These are phyloP conservation scores for Schizosaccharomyces osmophilus DNA, from an alignment of 805 yeast genomes.

Conservation along the genomic window DNA sequence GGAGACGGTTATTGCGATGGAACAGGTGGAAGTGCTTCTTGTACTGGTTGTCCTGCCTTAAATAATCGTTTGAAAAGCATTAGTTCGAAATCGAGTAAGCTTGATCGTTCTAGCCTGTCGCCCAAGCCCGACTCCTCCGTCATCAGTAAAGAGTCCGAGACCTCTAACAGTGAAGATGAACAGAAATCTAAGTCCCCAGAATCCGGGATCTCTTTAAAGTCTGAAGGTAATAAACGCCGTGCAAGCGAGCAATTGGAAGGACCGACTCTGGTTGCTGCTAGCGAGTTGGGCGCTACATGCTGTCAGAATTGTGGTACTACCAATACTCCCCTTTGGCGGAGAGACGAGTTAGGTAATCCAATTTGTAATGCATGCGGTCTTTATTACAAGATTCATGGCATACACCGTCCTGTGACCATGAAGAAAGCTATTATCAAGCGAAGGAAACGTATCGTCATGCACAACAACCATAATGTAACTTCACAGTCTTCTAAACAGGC, in stretches of 20 bases:
- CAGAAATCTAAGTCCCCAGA: neutral
- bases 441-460: conserved; percentile 25
- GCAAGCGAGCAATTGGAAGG: neutral
- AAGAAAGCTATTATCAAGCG: conserved; percentile 51
- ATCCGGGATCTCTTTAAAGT: neutral
- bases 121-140: neutral
- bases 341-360: conserved; percentile 59
- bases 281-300: conserved; percentile 12
- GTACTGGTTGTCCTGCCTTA: conserved; percentile 63
- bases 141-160: neutral
- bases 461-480: neutral
- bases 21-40: conserved; percentile 60
- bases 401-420: conserved; percentile 53
- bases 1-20: conserved; percentile 72
- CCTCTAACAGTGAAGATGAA: neutral
- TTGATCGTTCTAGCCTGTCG: neutral
- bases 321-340: conserved; percentile 67
- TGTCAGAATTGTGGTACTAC: conserved; percentile 70
- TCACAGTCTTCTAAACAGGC: neutral
- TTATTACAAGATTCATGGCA: conserved; percentile 50
- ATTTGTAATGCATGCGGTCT: conserved; percentile 78
- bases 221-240: neutral
- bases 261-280: neutral
- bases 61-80: conserved; percentile 27
- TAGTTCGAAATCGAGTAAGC: too few relatives aligned